Evolutionary conservation across 305 asterid species (phyloP).

Genomic region (Fraxinus nigra): DNA sequence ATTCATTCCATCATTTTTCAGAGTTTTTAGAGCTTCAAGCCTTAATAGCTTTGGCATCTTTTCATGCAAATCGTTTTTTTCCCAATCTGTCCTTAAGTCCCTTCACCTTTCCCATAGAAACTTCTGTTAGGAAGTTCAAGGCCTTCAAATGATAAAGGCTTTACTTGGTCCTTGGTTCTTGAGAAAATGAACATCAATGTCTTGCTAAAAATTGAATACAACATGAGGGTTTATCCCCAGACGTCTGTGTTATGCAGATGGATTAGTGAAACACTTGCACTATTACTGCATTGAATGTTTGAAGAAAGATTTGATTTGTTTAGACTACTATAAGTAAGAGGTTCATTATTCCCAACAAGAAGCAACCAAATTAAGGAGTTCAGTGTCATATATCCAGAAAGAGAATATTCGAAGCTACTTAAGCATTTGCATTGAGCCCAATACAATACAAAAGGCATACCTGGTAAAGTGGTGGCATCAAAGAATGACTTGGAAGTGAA

Average conservation of each 20-base stretch:
- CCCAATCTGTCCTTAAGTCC: neutral
- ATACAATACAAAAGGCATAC: conserved; percentile 33
- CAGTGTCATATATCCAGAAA: neutral
- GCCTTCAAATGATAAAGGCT: neutral
- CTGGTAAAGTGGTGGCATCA: conserved; percentile 69
- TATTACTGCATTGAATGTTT: neutral
- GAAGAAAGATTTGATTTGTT: neutral
- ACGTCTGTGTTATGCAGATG: neutral
- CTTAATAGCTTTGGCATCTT: neutral
- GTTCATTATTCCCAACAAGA: neutral
- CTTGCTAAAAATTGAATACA: neutral
- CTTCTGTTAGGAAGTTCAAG: neutral
- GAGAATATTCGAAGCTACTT: conserved; percentile 5
- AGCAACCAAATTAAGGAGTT: conserved; percentile 1
- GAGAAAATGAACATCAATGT: neutral
- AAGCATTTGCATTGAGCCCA: conserved; percentile 18
- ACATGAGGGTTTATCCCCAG: neutral
- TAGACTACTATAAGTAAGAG: neutral
- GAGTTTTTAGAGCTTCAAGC: neutral
- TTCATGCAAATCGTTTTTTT: neutral
- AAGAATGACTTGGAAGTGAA: conserved; percentile 61
- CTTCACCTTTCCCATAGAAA: neutral
- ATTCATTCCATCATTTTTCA: neutral
- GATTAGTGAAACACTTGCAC: neutral
- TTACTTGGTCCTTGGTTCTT: neutral